phyloP scores from a whole-genome alignment of 306 rosid species.

The Cercis canadensis region DNA sequence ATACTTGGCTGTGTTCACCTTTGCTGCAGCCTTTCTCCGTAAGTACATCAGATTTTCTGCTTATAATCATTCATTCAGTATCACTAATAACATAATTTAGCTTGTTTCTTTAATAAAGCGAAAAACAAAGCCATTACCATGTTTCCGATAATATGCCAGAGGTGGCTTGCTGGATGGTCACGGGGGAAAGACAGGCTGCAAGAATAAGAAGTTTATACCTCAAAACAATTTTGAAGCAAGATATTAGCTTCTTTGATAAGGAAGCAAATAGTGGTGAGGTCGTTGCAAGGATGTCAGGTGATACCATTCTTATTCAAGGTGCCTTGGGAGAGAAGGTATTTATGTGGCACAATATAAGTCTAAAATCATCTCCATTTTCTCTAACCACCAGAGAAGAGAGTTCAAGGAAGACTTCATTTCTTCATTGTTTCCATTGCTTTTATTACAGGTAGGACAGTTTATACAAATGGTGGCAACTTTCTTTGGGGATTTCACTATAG shows the following conservation, averaged over 20 bases:
- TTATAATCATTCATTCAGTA: conserved; percentile 13
- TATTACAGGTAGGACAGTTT: conserved; percentile 80
- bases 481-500: conserved; percentile 64
- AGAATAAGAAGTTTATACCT: conserved; percentile 81
- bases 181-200: conserved; percentile 90
- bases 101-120: background rate
- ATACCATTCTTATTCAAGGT: conserved; percentile 85
- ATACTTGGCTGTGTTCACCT: conserved; percentile 72
- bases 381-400: background rate
- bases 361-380: background rate
- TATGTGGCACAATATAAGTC: conserved; percentile 1
- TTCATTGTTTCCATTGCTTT: background rate
- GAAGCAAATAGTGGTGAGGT: conserved; percentile 84
- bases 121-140: background rate
- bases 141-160: conserved; percentile 54
- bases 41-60: conserved; percentile 38
- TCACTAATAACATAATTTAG: conserved; percentile 2
- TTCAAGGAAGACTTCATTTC: background rate
- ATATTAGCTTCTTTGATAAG: conserved; percentile 77
- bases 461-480: conserved; percentile 69
- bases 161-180: conserved; percentile 87
- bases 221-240: conserved; percentile 86
- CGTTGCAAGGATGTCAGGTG: conserved; percentile 89
- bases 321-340: conserved; percentile 95
- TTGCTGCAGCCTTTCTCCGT: conserved; percentile 65